Percentiles rank a stretch among this genome's conserved stretches.
Evolutionary conservation across 2,329 filamentous ascomycete species (phyloP).

Genomic region (Diaporthe citrichinensis): DNA sequence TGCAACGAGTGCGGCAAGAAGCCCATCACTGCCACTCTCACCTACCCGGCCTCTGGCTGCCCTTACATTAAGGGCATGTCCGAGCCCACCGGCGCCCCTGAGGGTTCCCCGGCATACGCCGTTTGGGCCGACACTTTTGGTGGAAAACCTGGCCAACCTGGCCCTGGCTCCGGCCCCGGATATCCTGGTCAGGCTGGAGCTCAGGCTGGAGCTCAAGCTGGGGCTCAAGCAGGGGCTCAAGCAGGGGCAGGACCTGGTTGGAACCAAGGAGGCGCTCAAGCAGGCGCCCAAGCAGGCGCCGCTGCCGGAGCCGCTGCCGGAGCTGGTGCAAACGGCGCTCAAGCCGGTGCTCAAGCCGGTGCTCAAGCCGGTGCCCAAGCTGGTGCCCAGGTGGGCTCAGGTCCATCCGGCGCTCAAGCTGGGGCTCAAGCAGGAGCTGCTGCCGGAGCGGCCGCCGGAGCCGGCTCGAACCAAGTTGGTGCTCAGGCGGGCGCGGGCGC

Average conservation of each 20-base stretch:
- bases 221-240: background rate
- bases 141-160: background rate
- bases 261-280: too few relatives aligned
- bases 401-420: background rate
- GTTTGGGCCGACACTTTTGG: background rate
- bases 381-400: background rate
- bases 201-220: background rate
- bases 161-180: background rate
- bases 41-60: slow-evolving; percentile 25
- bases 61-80: slow-evolving; percentile 30
- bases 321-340: background rate
- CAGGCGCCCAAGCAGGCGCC: background rate
- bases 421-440: background rate
- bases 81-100: slow-evolving; percentile 11
- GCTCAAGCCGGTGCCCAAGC: background rate
- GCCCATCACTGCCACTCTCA: slow-evolving; percentile 26
- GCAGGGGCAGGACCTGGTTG: background rate
- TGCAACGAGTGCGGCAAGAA: slow-evolving; percentile 24
- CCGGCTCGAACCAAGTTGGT: background rate
- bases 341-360: background rate
- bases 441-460: background rate
- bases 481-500: too few relatives aligned
- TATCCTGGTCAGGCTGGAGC: background rate
- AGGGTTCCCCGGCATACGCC: slow-evolving; percentile 20
- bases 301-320: background rate